Conservation (phyloP, 306 rosid genomes). For the Sicyos edulis region DNA sequence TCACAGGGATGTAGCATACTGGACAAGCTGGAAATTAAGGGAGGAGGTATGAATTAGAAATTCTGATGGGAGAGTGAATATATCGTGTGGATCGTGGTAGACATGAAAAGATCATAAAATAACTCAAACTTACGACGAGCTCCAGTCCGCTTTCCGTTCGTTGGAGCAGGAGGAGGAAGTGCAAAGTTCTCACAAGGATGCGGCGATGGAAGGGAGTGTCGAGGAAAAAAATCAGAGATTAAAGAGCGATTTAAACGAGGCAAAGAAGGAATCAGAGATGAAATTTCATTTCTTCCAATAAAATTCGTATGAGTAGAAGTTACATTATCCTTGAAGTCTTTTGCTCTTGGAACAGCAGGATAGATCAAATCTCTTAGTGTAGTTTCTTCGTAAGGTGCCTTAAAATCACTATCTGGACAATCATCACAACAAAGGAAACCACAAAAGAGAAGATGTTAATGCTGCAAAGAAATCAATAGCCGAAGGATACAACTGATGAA, state of each 20-base stretch:
- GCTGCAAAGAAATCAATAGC: slow-evolving; percentile 24
- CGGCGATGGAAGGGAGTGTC: slow-evolving; percentile 29
- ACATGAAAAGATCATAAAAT: slow-evolving; percentile 10
- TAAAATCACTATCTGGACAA: slow-evolving; percentile 51
- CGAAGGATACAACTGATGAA: background rate
- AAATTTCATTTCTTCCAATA: slow-evolving; percentile 25
- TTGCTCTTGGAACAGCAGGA: slow-evolving; percentile 30
- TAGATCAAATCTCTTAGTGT: slow-evolving; percentile 25
- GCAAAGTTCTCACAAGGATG: slow-evolving; percentile 62
- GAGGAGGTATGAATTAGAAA: slow-evolving; percentile 16
- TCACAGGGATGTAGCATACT: slow-evolving; percentile 83
- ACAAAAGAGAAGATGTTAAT: slow-evolving; percentile 24
- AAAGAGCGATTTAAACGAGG: slow-evolving; percentile 26
- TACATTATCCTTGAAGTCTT: slow-evolving; percentile 28
- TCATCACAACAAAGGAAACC: slow-evolving; percentile 27
- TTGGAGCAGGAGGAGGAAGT: slow-evolving; percentile 85
- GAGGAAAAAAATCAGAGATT: slow-evolving; percentile 23
- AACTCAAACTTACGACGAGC: slow-evolving; percentile 74
- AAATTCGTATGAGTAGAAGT: slow-evolving; percentile 32
- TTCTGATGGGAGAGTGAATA: background rate
- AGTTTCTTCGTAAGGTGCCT: slow-evolving; percentile 25
- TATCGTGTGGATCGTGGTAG: background rate
- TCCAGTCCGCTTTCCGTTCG: slow-evolving; percentile 60
- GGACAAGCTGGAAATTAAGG: slow-evolving; percentile 68
- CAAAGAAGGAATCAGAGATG: slow-evolving; percentile 26